Percentiles rank a stretch among this genome's conserved stretches.
These are phyloP conservation scores for Chenopodium berlandieri DNA, from an alignment of 148 eudicot genomes.

Conservation along the genomic window DNA sequence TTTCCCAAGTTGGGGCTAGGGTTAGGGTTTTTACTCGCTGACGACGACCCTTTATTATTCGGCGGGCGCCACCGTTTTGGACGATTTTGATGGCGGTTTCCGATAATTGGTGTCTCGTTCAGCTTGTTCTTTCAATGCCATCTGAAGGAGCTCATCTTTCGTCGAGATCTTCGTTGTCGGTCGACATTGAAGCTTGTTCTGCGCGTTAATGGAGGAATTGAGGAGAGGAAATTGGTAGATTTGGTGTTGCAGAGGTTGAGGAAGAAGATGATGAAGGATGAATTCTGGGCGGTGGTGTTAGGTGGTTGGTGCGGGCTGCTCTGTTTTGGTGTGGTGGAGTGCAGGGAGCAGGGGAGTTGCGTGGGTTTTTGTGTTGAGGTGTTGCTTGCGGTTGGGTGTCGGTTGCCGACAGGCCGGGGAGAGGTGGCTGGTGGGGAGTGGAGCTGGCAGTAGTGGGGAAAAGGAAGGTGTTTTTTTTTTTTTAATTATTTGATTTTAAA, in stretches of 20 bases:
- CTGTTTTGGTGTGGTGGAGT: no score
- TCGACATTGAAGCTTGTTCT: constrained; percentile 42
- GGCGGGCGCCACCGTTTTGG: constrained; percentile 74
- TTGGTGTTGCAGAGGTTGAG: not conserved
- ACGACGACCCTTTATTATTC: constrained; percentile 16
- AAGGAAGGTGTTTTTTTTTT: no score
- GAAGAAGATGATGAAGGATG: not conserved
- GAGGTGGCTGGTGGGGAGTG: no score
- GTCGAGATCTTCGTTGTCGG: constrained; percentile 62
- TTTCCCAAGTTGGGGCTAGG: not conserved
- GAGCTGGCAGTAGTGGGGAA: no score
- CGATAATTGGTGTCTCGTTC: constrained; percentile 60
- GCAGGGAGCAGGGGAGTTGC: no score
- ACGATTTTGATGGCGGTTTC: constrained; percentile 30
- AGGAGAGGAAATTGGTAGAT: not conserved
- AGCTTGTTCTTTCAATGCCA: constrained; percentile 84
- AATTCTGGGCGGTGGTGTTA: no score
- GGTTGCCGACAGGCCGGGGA: no score
- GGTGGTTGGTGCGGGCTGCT: no score
- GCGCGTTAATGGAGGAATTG: not conserved
- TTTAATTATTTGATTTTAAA: no score
- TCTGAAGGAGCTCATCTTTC: constrained; percentile 96
- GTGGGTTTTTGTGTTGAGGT: no score
- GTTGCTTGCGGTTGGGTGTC: no score
- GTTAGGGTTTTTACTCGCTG: constrained; percentile 26